Evolutionary conservation across 352 stramenopile species (phyloP), one percentile per base, ranked within the genome.

Genomic region (Globisporangium alternatum): DNA sequence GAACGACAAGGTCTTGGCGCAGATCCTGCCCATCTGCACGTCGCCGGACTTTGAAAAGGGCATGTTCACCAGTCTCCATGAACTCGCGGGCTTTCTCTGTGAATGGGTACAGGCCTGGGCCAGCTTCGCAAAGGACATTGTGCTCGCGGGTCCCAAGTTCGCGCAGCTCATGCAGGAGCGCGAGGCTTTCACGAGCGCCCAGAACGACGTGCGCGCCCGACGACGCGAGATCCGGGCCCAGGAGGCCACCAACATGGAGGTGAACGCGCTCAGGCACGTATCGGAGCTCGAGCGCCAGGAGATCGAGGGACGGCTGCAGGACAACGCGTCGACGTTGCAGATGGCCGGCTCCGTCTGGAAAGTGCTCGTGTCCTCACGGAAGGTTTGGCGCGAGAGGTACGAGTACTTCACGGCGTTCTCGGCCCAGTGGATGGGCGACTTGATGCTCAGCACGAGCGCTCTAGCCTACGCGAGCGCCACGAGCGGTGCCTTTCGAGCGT

Each of bases 91-190:
- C 1, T 31, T 78, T 10, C 53, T 93, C 44, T 91, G 85, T 56
- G 78, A 81, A 13, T 93, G 81, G 81, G 80, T 90, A 0, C 74
- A 89, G 56, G 75, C 74, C 2, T 88, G 78, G 41, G 66, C 77
- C 1, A 22, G 49, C 22, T 88, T 80, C 49, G 72, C 76, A 12
- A 65, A 69, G 0, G 81, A 88, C 19, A 75, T 81, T 17, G 56
- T 93, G 10, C 58, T 93, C 7, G 80, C 84, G 1, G 65, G 62
- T 28, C 85, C 85, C 0, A 91, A 93, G 33, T 70, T 76, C 31
- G 59, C 56, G 0, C 82, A 91, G 52, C 62, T 91, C 2, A 67
- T 72, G 30, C 68, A 83, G 10, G 82, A 91, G 53, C 71, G 73
- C 9, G 57, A 75, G 5, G 63, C 81, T 2, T 76, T 86, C 5